A percentile compares a stretch with the other conserved stretches of the same genome.
These are phyloP conservation scores for Clathrospora elynae DNA, from an alignment of 2,329 filamentous ascomycete genomes.

Conservation along the genomic window DNA sequence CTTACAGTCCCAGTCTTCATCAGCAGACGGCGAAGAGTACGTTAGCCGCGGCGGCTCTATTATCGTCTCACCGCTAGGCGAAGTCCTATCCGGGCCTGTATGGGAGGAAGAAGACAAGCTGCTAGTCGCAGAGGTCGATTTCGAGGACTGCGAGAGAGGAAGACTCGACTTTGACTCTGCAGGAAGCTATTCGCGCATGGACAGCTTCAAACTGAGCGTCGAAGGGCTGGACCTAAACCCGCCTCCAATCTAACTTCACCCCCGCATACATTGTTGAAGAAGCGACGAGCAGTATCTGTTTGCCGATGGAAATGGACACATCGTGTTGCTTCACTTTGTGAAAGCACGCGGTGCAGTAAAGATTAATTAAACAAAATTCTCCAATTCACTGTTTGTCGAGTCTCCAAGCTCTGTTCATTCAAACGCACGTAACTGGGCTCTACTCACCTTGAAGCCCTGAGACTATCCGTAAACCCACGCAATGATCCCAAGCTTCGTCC, in stretches of 20 bases:
- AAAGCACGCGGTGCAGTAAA: no score
- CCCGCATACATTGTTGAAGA: no score
- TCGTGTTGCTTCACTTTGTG: no score
- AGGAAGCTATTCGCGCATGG: slow-evolving; percentile 81
- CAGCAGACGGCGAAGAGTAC: slow-evolving; percentile 54
- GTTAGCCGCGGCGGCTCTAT: slow-evolving; percentile 78
- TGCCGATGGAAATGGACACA: no score
- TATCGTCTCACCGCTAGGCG: slow-evolving; percentile 78
- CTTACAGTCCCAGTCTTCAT: slow-evolving; percentile 7
- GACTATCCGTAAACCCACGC: no score
- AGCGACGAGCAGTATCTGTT: no score
- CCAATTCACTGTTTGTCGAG: no score
- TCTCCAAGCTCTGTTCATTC: no score
- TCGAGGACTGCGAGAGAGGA: slow-evolving; percentile 84
- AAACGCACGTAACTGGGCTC: no score
- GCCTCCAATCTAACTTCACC: slow-evolving; percentile 56
- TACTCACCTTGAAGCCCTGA: no score
- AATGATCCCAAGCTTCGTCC: no score
- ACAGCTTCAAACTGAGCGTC: slow-evolving; percentile 65
- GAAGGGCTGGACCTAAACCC: slow-evolving; percentile 65
- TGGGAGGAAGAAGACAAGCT: slow-evolving; percentile 77
- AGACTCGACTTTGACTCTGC: slow-evolving; percentile 82
- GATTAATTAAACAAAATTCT: no score
- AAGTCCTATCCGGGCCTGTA: slow-evolving; percentile 78
- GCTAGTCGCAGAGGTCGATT: slow-evolving; percentile 75